Base-by-base conservation (phyloP, 2,329 filamentous ascomycete genomes). In the Paraphaeosphaeria sporulosa region DNA sequence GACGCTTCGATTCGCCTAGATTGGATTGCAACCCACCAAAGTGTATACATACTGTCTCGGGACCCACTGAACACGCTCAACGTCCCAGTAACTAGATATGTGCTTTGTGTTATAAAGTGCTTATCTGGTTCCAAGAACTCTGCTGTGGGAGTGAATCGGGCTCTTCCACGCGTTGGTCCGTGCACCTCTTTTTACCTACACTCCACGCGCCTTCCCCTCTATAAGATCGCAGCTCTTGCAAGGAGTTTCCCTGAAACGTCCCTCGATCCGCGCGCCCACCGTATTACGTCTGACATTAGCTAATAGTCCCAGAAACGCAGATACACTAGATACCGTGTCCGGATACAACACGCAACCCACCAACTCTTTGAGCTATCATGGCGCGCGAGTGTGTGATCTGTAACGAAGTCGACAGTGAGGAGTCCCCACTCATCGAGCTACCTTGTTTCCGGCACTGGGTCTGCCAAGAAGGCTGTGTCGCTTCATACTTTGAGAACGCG, bases 391-490 rank as follows among this genome's bases (percentile, higher is more conserved):
- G 70, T 32, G 54, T 72, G 0, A 66, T 73, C 27, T 74, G 72
- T 50, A 64, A 63, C n/a, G 62, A 65, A 19, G 64, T 68, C 0
- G 66, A 69, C 42, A 62, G 42, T 12, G 61, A 65, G 21, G 62
- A 62, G 27, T 58, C 64, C 1, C 57, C 60, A 3, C 64, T 73
- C 19, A 17, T 68, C 13, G 40, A 62, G 46, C 63, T 70, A 4
- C 68, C 70, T 5, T 75, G 72, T 43, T 55, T 59, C 2, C 40
- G 46, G 3, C 72, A 75, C 55, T 71, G 62, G 64, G 61, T 71
- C 13, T 76, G 72, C 57, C 50, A 53, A 10, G 64, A 68, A 34
- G 70, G 70, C 50, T 43, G 38, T 15, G 44, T 75, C 12, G 56
- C 54, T 3, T 59, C 60, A 23, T 69, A 64, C 53, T 75, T 75